Evolutionary conservation across 2,329 filamentous ascomycete species (phyloP).

Genomic region (Diaporthe citri): DNA sequence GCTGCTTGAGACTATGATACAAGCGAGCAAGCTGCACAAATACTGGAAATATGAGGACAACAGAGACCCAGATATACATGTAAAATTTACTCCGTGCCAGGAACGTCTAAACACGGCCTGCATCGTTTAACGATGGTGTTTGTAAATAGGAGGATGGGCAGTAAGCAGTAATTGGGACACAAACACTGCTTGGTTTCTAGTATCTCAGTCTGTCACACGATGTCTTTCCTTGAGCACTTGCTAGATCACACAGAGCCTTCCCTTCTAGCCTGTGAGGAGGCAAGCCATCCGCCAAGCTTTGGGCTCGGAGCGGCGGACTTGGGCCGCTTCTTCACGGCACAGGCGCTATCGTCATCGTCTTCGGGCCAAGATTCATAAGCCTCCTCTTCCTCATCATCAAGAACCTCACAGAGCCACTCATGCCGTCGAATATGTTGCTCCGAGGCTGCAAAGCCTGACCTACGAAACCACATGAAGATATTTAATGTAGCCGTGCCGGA

Average conservation of each 20-base stretch:
- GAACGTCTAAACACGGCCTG: background rate
- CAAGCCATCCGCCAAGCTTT: background rate
- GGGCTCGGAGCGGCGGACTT: background rate
- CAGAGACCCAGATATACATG: background rate
- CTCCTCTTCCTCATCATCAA: constrained; percentile 10
- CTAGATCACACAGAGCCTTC: background rate
- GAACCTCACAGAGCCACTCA: constrained; percentile 17
- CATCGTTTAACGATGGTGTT: background rate
- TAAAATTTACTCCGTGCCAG: background rate
- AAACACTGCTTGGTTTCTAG: background rate
- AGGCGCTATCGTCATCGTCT: background rate
- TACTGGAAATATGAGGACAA: background rate
- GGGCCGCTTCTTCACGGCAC: background rate
- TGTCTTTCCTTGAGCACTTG: too few species aligned
- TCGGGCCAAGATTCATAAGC: background rate
- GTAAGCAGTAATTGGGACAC: background rate
- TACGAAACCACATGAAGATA: background rate
- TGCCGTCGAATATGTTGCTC: constrained; percentile 21
- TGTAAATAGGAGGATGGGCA: background rate
- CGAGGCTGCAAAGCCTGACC: background rate
- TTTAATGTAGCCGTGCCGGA: constrained; percentile 19
- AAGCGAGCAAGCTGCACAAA: background rate
- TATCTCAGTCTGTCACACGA: background rate
- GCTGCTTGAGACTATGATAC: background rate
- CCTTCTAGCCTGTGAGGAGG: background rate